Evolutionary conservation across 805 yeast genomes (phyloP).

Genomic region (Kodamaea neixiangensis): DNA sequence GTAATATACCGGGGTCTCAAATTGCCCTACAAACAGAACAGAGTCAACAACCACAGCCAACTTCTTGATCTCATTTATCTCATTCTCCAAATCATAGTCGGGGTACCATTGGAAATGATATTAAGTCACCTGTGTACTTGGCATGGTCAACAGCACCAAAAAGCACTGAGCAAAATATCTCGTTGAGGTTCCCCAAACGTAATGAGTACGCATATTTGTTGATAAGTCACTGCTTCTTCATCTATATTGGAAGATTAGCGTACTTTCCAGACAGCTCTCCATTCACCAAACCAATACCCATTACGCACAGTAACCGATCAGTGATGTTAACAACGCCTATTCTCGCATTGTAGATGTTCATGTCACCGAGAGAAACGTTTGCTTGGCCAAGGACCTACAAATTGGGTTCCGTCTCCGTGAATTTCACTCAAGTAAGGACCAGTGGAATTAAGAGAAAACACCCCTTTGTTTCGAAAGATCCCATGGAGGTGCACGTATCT

Average conservation of each 20-base stretch:
- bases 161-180: constrained; percentile 34
- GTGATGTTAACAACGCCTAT: neutral
- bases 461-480: neutral
- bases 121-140: constrained; percentile 36
- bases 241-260: constrained; percentile 40
- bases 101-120: constrained; percentile 25
- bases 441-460: neutral
- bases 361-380: neutral
- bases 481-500: neutral
- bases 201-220: constrained; percentile 36
- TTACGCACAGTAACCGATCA: constrained; percentile 52
- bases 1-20: neutral
- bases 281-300: constrained; percentile 71
- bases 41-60: neutral
- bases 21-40: neutral
- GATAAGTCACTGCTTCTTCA: constrained; percentile 35
- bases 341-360: neutral
- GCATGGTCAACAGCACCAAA: constrained; percentile 48
- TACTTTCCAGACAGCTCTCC: constrained; percentile 59
- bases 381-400: neutral
- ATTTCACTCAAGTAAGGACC: neutral
- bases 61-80: neutral
- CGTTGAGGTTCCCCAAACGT: constrained; percentile 29
- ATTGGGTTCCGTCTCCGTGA: neutral
- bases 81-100: neutral